These are phyloP conservation scores for Irpex rosettiformis DNA, from an alignment of 1,284 basidiomycete species.

Conservation along the genomic window DNA sequence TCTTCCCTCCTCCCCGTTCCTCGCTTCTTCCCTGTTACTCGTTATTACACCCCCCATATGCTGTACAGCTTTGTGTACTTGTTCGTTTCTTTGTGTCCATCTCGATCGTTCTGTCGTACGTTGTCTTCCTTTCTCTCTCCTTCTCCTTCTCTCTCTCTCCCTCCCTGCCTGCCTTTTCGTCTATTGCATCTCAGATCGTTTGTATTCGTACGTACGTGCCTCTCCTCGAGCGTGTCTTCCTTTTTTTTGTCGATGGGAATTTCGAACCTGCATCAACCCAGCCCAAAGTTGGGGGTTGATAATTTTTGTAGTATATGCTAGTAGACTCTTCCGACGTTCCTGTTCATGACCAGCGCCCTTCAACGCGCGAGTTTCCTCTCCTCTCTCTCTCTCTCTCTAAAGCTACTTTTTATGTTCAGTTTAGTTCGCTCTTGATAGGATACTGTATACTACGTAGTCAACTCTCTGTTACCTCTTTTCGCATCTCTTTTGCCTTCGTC, in stretches of 20 bases:
- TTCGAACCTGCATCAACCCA: too few relatives aligned
- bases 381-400: too few relatives aligned
- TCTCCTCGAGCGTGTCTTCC: too few relatives aligned
- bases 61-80: not conserved
- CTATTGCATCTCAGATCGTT: too few relatives aligned
- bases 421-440: too few relatives aligned
- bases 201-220: too few relatives aligned
- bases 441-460: not conserved
- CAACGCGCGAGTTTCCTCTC: too few relatives aligned
- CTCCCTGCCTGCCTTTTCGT: not conserved
- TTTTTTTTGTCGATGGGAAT: too few relatives aligned
- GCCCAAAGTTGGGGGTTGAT: not conserved
- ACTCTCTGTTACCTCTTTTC: not conserved
- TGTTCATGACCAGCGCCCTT: too few relatives aligned
- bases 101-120: not conserved
- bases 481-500: not conserved
- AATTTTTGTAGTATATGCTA: not conserved
- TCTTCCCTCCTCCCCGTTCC: not conserved
- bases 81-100: not conserved
- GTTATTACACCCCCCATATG: not conserved
- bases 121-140: not conserved
- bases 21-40: not conserved
- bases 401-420: too few relatives aligned
- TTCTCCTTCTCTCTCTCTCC: not conserved
- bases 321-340: too few relatives aligned